Conservation (phyloP, 306 rosid genomes). For the Citrullus amarus region DNA sequence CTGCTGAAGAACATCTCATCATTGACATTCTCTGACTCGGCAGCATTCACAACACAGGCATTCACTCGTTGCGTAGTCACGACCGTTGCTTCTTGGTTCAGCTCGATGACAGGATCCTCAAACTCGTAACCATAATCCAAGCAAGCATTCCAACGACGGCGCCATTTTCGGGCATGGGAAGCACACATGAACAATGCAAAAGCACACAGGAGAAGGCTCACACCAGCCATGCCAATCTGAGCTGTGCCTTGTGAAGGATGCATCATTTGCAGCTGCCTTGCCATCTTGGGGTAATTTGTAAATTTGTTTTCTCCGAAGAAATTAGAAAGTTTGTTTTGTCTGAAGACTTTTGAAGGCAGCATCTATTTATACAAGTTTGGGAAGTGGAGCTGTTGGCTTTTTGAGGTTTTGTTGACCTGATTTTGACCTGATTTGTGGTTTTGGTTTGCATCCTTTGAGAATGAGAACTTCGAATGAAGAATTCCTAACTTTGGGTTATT, state of each 20-base stretch:
- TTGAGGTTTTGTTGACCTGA: slow-evolving; percentile 31
- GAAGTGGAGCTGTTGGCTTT: slow-evolving; percentile 28
- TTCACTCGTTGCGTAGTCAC: not conserved
- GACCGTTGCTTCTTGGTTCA: slow-evolving; percentile 19
- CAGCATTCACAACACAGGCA: slow-evolving; percentile 6
- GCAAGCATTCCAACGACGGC: slow-evolving; percentile 34
- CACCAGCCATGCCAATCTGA: slow-evolving; percentile 25
- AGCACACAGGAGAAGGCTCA: slow-evolving; percentile 44
- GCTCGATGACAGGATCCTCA: slow-evolving; percentile 41
- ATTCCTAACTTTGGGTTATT: not conserved
- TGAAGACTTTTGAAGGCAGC: not conserved
- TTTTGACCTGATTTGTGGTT: slow-evolving; percentile 20
- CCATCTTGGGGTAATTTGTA: slow-evolving; percentile 26
- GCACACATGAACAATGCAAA: slow-evolving; percentile 69
- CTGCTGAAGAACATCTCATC: slow-evolving; percentile 1
- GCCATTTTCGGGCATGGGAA: slow-evolving; percentile 50
- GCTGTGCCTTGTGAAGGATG: slow-evolving; percentile 22
- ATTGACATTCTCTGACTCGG: slow-evolving; percentile 5
- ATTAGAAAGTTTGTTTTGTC: not conserved
- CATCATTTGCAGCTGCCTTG: slow-evolving; percentile 35
- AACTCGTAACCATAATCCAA: slow-evolving; percentile 12
- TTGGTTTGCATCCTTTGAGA: slow-evolving; percentile 5
- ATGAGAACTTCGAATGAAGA: not conserved
- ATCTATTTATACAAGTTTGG: slow-evolving; percentile 1
- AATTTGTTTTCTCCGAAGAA: not conserved